phyloP scores from a whole-genome alignment of 164 flowering plant genomes.

The Vitis cinerea region DNA sequence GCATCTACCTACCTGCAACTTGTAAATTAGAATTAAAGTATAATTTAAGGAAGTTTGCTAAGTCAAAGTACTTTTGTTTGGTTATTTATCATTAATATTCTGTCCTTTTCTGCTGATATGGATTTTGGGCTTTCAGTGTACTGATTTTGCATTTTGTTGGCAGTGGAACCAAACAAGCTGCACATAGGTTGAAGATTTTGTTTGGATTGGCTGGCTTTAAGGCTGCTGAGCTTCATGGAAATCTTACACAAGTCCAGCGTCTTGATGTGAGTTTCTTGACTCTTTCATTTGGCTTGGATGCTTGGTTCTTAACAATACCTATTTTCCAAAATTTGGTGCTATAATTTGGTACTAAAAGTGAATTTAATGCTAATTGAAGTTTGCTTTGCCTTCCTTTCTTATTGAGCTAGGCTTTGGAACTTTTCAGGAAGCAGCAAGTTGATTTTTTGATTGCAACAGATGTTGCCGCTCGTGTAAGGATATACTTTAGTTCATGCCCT shows the following conservation, averaged over 20 bases:
- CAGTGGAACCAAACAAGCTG: slow-evolving; percentile 94
- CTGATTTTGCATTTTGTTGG: slow-evolving; percentile 21
- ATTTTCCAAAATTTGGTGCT: background rate
- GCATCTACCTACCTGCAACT: no score
- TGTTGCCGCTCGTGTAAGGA: slow-evolving; percentile 94
- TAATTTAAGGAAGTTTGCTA: no score
- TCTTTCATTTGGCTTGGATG: background rate
- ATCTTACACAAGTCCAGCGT: slow-evolving; percentile 95
- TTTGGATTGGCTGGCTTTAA: slow-evolving; percentile 82
- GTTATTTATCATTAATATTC: background rate
- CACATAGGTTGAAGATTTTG: slow-evolving; percentile 88
- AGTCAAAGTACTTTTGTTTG: background rate
- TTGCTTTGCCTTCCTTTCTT: background rate
- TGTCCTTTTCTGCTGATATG: background rate
- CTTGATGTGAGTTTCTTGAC: slow-evolving; percentile 62
- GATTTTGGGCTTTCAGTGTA: background rate
- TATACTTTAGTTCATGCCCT: background rate
- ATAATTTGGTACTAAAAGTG: background rate
- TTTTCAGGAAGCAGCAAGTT: slow-evolving; percentile 85
- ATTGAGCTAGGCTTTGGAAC: slow-evolving; percentile 68
- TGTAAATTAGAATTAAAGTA: no score
- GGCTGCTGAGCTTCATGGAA: slow-evolving; percentile 97
- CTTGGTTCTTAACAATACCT: background rate
- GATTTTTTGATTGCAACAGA: slow-evolving; percentile 95
- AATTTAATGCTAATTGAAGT: background rate